Conservation (phyloP, 108 stramenopile genomes). For the Cyclostephanos tholiformis region DNA sequence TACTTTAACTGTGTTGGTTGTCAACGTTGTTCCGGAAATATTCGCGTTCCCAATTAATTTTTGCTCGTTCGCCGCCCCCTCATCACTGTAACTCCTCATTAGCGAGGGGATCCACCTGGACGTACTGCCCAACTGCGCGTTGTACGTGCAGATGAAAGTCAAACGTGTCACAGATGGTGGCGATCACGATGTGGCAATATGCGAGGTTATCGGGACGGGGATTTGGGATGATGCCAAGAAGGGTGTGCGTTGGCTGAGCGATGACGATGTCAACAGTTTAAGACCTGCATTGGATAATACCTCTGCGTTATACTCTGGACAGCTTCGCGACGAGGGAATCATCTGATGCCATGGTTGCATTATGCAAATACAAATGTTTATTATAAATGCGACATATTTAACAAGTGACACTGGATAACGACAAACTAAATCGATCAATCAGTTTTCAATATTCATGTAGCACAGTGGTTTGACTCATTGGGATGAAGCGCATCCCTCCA, state of each 20-base stretch:
- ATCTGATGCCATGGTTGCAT: slow-evolving; percentile 26
- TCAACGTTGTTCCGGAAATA: background rate
- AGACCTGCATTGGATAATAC: slow-evolving; percentile 41
- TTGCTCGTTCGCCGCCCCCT: background rate
- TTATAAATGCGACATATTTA: background rate
- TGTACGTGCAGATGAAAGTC: slow-evolving; percentile 55
- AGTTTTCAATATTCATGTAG: background rate
- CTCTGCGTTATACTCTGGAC: slow-evolving; percentile 63
- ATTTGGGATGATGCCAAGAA: slow-evolving; percentile 48
- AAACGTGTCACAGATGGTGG: slow-evolving; percentile 53
- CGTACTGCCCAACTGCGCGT: slow-evolving; percentile 59
- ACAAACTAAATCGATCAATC: background rate
- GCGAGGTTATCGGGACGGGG: slow-evolving; percentile 51
- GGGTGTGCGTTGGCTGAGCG: slow-evolving; percentile 38
- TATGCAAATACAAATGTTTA: background rate
- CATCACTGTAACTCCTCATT: background rate
- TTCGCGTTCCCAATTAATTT: background rate
- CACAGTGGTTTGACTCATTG: background rate
- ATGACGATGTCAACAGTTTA: slow-evolving; percentile 2
- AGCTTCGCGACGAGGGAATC: slow-evolving; percentile 56
- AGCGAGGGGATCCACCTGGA: slow-evolving; percentile 29
- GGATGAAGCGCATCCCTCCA: slow-evolving; percentile 16
- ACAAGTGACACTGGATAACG: slow-evolving; percentile 21
- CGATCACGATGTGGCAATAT: slow-evolving; percentile 68
- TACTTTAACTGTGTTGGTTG: background rate